A percentile compares a stretch with the other conserved stretches of the same genome.
phyloP scores from a whole-genome alignment of 1,284 basidiomycete genomes.

The Thecaphora frezii region DNA sequence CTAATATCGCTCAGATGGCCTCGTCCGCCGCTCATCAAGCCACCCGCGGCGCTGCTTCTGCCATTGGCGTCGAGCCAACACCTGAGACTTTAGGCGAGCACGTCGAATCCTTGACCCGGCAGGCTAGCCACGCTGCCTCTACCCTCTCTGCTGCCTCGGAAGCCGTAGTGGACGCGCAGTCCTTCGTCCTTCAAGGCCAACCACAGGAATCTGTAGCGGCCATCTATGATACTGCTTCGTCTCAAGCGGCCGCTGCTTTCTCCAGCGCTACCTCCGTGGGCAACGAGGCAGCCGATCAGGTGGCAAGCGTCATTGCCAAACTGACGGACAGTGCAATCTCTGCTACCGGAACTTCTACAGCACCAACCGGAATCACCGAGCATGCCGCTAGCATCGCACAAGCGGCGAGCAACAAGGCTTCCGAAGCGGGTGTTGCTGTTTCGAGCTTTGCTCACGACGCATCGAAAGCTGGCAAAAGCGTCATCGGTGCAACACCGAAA shows the following conservation, averaged over 20 bases:
- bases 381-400: not conserved
- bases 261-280: conserved; percentile 3
- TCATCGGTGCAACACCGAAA: conserved; percentile 11
- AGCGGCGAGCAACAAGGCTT: not conserved
- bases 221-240: not conserved
- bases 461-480: not conserved
- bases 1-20: conserved; percentile 2
- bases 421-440: not conserved
- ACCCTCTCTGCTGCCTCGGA: conserved; percentile 3
- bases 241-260: not conserved
- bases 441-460: conserved; percentile 1
- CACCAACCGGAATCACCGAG: not conserved
- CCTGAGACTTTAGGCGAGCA: conserved; percentile 18
- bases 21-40: conserved; percentile 3
- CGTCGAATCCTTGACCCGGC: not conserved
- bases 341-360: not conserved
- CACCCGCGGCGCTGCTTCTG: conserved; percentile 1
- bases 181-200: not conserved
- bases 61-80: conserved; percentile 7
- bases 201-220: conserved; percentile 3
- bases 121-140: conserved; percentile 3
- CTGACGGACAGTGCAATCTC: not conserved
- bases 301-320: not conserved
- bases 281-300: not conserved
- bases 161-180: conserved; percentile 4